A percentile compares a stretch with the other conserved stretches of the same genome.
These are phyloP conservation scores for Pseudocercospora fijiensis DNA, from an alignment of 2,329 filamentous ascomycete genomes.

Conservation along the genomic window DNA sequence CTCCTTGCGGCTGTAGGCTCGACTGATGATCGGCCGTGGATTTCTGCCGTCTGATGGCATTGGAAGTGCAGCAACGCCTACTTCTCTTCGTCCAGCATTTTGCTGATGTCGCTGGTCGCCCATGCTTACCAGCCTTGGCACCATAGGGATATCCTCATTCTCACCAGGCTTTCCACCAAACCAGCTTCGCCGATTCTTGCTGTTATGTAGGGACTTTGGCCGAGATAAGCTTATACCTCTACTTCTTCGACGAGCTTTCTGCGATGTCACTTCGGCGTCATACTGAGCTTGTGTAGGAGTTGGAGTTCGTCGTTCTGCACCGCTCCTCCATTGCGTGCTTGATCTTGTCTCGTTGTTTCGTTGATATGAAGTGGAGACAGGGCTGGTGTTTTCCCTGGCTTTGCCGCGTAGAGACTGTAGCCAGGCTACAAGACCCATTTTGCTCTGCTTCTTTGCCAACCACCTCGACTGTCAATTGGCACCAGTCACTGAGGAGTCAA, in stretches of 20 bases:
- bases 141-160: slow-evolving; percentile 25
- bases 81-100: slow-evolving; percentile 7
- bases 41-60: neutral
- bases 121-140: slow-evolving; percentile 22
- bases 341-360: neutral
- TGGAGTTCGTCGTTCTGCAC: neutral
- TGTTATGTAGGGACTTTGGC: slow-evolving; percentile 15
- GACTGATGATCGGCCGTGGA: neutral
- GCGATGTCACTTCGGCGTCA: slow-evolving; percentile 4
- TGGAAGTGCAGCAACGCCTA: neutral
- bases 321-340: neutral
- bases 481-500: neutral
- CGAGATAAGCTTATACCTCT: slow-evolving; percentile 14
- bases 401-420: slow-evolving; percentile 15
- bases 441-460: neutral
- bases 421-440: slow-evolving; percentile 14
- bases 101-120: slow-evolving; percentile 10
- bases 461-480: neutral
- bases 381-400: neutral
- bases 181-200: slow-evolving; percentile 30
- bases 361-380: slow-evolving; percentile 11
- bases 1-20: slow-evolving; percentile 5
- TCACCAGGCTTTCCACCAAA: slow-evolving; percentile 27
- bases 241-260: slow-evolving; percentile 13
- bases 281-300: slow-evolving; percentile 1